Base-by-base conservation (phyloP, 805 yeast species). In the Saturnispora hagleri region DNA sequence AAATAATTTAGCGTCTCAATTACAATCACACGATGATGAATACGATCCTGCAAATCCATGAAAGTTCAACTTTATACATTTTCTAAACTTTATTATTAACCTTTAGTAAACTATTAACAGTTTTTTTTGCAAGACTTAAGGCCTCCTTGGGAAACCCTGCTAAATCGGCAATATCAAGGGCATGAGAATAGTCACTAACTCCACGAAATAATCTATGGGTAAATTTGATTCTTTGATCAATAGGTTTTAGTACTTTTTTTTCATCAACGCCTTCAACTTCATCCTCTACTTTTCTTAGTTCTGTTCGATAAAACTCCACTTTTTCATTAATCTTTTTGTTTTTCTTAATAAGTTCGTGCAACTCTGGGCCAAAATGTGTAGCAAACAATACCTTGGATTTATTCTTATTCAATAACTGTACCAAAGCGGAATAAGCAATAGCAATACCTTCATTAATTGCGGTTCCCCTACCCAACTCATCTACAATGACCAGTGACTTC, bases 391-490 rank as follows among this genome's bases (percentile, higher is more conserved):
- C 74, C 26, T 91, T 73, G 59, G 93, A 83, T 57, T 76, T 72
- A 57, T 82, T 86, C 4, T 64, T 63, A 20, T 69, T 64, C 13
- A 79, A 57, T 51, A 89, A 66, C 60, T 81, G 77, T 40, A 76
- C 65, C 46, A 89, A 65, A 0, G 90, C 75, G 0, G 95, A 90
- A 69, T 73, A 87, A 1, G 97, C 95, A 51, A 89, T 81, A 1
- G 96, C 85, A 4, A 86, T 71, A 1, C 97, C 97, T 67, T 89
- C 97, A 48, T 71, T 72, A 0, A 88, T 83, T 51, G 95, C 84
- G 0, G 97, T 89, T 0, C 97, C 97, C 51, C 96, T 72, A 1
- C 97, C 97, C 22, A 89, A 81, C 61, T 89, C 97, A 66, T 89
- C 97, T 51, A 89, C 71, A 22, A 89, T 81, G 0, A 91, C 86